Base-by-base conservation (phyloP, 306 rosid genomes). In the Castanea sativa region DNA sequence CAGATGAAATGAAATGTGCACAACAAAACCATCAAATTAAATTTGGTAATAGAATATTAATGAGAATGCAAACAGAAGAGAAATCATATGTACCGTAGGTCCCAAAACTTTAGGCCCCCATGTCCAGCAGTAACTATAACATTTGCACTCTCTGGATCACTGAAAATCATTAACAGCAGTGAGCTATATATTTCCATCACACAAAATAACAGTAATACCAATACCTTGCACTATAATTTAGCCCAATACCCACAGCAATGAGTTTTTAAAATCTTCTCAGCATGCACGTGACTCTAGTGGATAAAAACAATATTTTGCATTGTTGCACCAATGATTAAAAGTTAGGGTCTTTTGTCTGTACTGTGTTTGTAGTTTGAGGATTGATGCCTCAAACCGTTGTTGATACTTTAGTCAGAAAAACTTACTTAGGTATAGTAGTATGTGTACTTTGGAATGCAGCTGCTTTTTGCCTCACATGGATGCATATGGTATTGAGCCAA, bases 51-150 rank as follows among this genome's bases (percentile, higher is more conserved):
- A 35, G 78, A 69, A 69, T 75, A 74, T 4, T 12, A 2, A 76
- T 27, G 68, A 32, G 65, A 67, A 76, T 4, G 57, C 7, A 74
- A 73, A 29, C 18, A 77, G 25, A 33, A 33, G 25, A 58, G 32
- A 32, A 43, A 79, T 53, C 30, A 30, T 16, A 77, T 86, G 84
- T 61, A 92, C 99, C 96, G 92, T 29, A 95, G 80, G 84, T 93
- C 99, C 99, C 99, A 95, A 83, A 95, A 93, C 85, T 93, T 93
- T 25, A 95, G 83, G 79, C 97, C 93, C 73, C 91, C 98, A 79
- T 95, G 98, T 58, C 98, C 92, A 79, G 97, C 98, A 38, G 96
- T 93, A 13, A 85, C 85, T 84, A 95, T 77, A 79, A 93, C 80
- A 86, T 90, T 92, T 74, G 88, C 86, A 86, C 86, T 74, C 81